Evolutionary conservation across 257 asterid genomes (phyloP).

Genomic region (Lycium ferocissimum): DNA sequence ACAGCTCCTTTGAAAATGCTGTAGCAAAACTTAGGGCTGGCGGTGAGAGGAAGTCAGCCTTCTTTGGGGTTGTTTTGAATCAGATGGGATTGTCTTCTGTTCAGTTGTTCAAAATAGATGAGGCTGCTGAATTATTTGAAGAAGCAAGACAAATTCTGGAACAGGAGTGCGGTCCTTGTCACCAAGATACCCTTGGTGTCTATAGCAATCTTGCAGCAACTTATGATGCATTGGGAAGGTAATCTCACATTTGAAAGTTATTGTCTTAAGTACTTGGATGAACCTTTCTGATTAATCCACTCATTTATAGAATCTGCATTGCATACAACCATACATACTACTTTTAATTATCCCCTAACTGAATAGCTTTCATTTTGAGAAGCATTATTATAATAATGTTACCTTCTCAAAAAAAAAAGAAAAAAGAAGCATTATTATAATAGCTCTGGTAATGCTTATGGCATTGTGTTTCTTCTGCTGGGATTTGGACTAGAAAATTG

Average conservation of each 20-base stretch:
- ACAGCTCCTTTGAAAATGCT: slow-evolving; percentile 80
- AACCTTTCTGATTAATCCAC: neutral
- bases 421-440: neutral
- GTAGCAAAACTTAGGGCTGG: slow-evolving; percentile 80
- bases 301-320: neutral
- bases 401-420: too few relatives aligned
- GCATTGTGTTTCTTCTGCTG: neutral
- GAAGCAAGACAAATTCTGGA: slow-evolving; percentile 94
- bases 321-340: neutral
- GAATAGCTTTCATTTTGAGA: neutral
- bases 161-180: slow-evolving; percentile 89
- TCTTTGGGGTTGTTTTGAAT: slow-evolving; percentile 93
- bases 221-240: slow-evolving; percentile 99
- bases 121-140: slow-evolving; percentile 97
- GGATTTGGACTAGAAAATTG: neutral
- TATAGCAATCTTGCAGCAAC: slow-evolving; percentile 99
- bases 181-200: slow-evolving; percentile 97
- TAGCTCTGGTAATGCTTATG: neutral
- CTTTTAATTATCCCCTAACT: neutral
- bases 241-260: slow-evolving; percentile 34
- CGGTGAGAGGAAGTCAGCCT: slow-evolving; percentile 95
- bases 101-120: slow-evolving; percentile 92
- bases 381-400: neutral
- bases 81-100: slow-evolving; percentile 99
- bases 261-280: neutral